Evolutionary conservation across 176 grass and related monocot genomes (phyloP), one percentile per base, ranked within the genome.

Genomic region (Carex cristatella): DNA sequence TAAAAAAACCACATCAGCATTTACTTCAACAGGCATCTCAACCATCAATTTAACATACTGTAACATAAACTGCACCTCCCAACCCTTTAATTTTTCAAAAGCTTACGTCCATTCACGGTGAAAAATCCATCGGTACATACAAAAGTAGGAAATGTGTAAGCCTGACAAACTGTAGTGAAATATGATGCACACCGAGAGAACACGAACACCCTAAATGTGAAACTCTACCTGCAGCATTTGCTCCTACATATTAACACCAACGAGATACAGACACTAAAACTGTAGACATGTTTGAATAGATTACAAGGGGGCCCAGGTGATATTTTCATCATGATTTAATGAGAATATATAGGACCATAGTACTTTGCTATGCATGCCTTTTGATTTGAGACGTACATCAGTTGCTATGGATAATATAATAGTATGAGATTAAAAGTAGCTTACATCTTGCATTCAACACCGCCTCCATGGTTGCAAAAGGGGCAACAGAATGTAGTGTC

Each of bases 371-470:
- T 35, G 1, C 10, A 67, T 35, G 13, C 2, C 31, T 37, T 33
- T 15, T 67, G 65, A 67, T 67, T 35, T 14, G 4, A 35, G 0
- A 67, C 4, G 4, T 16, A 40, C 15, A 18, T 8, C 33, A 42
- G 14, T 7, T 38, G 1, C 14, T 38, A 69, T 2, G 2, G 0
- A 69, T 18, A 46, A 40, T 2, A 53, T 3, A 13, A 19, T 10
- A 80, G 42, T 61, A 79, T 35, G 49, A 16, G 27, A 79, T 79
- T 37, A 79, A 60, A 59, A 88, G 40, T 5, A 67, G 63, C 86
- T 89, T 73, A 94, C 93, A 94, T 94, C 31, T 89, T 85, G 77
- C 90, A 94, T 80, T 94, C 93, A 37, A 94, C 90, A 81, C 90
- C 87, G 18, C 79, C 87, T 7, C 93, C 88, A 61, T 94, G 93